Base-by-base conservation (phyloP, 1,139 yeast genomes). In the Pichia sp. region DNA sequence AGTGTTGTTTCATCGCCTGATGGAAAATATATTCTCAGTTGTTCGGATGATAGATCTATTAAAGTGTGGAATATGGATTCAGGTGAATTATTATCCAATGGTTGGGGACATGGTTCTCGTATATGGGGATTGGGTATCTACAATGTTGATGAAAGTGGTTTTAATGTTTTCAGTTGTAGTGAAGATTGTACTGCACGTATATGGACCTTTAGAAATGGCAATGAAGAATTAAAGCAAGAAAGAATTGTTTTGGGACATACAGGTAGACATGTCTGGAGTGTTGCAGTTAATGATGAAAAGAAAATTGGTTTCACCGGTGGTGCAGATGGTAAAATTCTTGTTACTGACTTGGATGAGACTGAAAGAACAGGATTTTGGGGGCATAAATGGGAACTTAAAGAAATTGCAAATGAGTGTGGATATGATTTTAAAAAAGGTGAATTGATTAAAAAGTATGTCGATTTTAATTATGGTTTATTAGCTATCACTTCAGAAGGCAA, bases 101-200 rank as follows among this genome's bases (percentile, higher is more conserved):
- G 96, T 0, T 91, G 97, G 96, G 97, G 97, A 14, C 98, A 91
- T 59, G 82, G 85, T 4, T 89, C 97, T 0, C 73, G 98, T 57
- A 88, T 91, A 33, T 91, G 98, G 98, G 75, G 74, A 33, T 67
- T 91, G 40, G 70, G 70, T 33, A 87, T 88, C 59, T 73, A 68
- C 47, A 46, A 46, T 20, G 28, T 38, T 7, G 36, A 22, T 3
- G 34, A 33, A 2, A 25, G 35, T 23, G 56, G 81, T 1, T 65
- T 75, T 22, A 47, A 42, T 18, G 56, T 74, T 3, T 61, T 73
- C 50, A 82, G 94, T 62, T 78, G 80, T 13, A 88, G 96, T 9
- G 98, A 91, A 60, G 98, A 91, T 61, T 78, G 93, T 53, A 81
- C 95, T 0, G 75, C 86, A n/a, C 72, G 96, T 50, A 57, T 81